Evolutionary conservation across 495 filamentous ascomycete species (phyloP).

Genomic region (Penicillium egyptiacum): DNA sequence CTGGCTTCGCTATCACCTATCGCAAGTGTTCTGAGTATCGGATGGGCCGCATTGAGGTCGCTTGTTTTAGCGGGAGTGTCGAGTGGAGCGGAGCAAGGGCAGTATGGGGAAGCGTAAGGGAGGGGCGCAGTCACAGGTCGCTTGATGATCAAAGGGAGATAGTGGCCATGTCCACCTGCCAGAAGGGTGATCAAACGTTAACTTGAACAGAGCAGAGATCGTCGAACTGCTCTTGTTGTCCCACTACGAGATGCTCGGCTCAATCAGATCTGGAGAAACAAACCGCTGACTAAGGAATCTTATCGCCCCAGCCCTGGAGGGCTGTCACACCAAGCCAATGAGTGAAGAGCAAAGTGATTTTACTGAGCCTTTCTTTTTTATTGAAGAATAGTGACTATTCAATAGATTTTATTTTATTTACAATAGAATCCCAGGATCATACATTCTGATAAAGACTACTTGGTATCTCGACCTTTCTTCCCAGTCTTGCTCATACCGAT

Average conservation of each 20-base stretch:
- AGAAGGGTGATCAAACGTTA: constrained; percentile 5
- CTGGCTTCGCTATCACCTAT: constrained; percentile 43
- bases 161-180: constrained; percentile 20
- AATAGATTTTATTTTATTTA: background rate
- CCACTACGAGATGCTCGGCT: constrained; percentile 21
- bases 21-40: constrained; percentile 28
- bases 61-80: constrained; percentile 18
- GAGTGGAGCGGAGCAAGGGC: constrained; percentile 29
- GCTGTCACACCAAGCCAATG: background rate
- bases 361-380: background rate
- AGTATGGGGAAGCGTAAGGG: constrained; percentile 29
- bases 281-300: constrained; percentile 29
- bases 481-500: background rate
- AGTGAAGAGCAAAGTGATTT: background rate
- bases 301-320: background rate
- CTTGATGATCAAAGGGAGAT: constrained; percentile 21
- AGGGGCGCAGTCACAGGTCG: constrained; percentile 30
- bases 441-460: background rate
- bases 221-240: constrained; percentile 18
- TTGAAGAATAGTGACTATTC: background rate
- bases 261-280: constrained; percentile 24
- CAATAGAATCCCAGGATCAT: background rate
- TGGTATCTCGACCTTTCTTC: background rate
- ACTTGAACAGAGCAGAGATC: constrained; percentile 14
- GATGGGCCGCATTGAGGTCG: constrained; percentile 39